Conservation (phyloP, 164 flowering plant genomes). For the Vitis rotundifolia region DNA sequence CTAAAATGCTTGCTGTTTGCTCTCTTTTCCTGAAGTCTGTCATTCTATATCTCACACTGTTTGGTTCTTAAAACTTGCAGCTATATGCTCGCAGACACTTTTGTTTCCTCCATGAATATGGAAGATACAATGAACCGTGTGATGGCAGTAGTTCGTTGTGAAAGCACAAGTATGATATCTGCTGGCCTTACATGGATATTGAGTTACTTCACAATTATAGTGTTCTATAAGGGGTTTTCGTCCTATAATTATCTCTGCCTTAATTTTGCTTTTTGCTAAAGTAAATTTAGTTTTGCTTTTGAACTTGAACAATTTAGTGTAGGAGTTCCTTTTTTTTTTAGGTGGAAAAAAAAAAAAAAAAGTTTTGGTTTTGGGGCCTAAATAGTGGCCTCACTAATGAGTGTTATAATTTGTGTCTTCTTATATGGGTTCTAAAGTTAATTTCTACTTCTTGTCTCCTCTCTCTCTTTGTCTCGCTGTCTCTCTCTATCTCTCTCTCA, state of each 20-base stretch:
- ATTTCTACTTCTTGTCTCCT: too few relatives aligned
- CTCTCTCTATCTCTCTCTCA: too few relatives aligned
- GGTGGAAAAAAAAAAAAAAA: too few relatives aligned
- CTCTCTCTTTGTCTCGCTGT: too few relatives aligned
- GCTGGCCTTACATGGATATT: not conserved
- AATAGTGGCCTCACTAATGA: too few relatives aligned
- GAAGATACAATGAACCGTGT: conserved; percentile 87
- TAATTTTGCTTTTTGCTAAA: not conserved
- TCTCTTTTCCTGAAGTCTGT: not conserved
- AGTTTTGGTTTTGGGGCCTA: too few relatives aligned
- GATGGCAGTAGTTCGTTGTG: conserved; percentile 93
- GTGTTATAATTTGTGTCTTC: too few relatives aligned
- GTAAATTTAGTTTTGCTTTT: not conserved
- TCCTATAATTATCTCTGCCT: not conserved
- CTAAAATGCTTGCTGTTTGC: not conserved
- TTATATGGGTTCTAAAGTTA: too few relatives aligned
- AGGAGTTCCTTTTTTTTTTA: too few relatives aligned
- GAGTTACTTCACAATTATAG: not conserved
- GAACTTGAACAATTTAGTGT: not conserved
- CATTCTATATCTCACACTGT: conserved; percentile 1
- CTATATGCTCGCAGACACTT: conserved; percentile 90
- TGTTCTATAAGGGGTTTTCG: not conserved
- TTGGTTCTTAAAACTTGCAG: conserved; percentile 49
- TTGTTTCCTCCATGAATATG: conserved; percentile 77
- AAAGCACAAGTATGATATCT: conserved; percentile 67